These are phyloP conservation scores for Colletotrichum sp. DNA, from an alignment of 2,329 filamentous ascomycete species.

Conservation along the genomic window DNA sequence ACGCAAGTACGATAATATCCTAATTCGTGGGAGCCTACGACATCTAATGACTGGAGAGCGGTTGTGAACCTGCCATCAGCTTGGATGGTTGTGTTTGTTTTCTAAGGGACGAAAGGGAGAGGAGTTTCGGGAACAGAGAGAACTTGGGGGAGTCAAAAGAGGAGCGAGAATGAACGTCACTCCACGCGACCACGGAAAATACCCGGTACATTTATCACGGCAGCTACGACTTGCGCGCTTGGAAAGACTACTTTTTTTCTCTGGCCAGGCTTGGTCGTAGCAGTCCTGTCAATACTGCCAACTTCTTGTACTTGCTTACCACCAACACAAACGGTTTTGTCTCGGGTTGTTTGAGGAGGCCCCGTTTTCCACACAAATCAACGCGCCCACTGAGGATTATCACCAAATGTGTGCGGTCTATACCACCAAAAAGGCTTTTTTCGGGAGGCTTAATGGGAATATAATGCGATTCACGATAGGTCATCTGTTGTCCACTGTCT, in stretches of 20 bases:
- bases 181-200: constrained; percentile 36
- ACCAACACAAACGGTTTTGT: constrained; percentile 28
- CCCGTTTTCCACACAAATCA: not conserved
- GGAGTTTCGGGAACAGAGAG: constrained; percentile 29
- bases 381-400: constrained; percentile 35
- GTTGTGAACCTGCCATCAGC: constrained; percentile 33
- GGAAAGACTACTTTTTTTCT: constrained; percentile 30
- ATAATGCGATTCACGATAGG: constrained; percentile 26
- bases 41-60: constrained; percentile 42
- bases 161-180: constrained; percentile 24
- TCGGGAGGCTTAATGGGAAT: constrained; percentile 11
- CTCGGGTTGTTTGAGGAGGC: constrained; percentile 8
- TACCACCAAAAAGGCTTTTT: constrained; percentile 8
- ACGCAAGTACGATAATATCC: constrained; percentile 47
- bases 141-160: constrained; percentile 30
- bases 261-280: constrained; percentile 31
- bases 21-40: constrained; percentile 42
- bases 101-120: constrained; percentile 16
- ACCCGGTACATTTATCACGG: constrained; percentile 30
- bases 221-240: constrained; percentile 36
- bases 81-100: constrained; percentile 30
- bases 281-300: constrained; percentile 33
- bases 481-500: constrained; percentile 1
- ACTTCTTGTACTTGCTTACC: constrained; percentile 49
- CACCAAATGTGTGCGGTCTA: constrained; percentile 21